Evolutionary conservation across 108 stramenopile species (phyloP).

Genomic region (Craspedostauros australis): DNA sequence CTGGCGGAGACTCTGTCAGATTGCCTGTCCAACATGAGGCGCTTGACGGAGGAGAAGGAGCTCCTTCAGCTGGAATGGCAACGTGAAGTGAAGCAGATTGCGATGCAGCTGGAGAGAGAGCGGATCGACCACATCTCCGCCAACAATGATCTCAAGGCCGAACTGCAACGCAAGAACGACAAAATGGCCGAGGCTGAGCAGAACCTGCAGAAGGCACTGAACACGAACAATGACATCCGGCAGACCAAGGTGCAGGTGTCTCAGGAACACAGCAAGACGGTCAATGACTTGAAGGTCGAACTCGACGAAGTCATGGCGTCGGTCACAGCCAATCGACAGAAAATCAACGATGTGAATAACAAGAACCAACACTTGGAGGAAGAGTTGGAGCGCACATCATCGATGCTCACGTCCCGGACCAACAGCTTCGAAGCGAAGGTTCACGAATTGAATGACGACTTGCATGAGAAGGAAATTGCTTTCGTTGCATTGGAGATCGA

Average conservation of each 20-base stretch:
- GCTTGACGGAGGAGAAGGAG: conserved; percentile 26
- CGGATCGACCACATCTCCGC: conserved; percentile 11
- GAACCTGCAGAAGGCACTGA: conserved; percentile 18
- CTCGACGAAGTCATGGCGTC: neutral
- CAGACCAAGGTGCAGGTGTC: neutral
- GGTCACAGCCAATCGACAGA: neutral
- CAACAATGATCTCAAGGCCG: conserved; percentile 13
- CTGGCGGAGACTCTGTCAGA: conserved; percentile 27
- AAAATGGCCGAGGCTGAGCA: conserved; percentile 27
- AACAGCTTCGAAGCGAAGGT: neutral
- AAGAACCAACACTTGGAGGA: neutral
- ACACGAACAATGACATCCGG: conserved; percentile 2
- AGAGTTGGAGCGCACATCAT: neutral
- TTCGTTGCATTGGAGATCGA: conserved; percentile 14
- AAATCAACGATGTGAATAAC: neutral
- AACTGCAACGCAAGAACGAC: conserved; percentile 8
- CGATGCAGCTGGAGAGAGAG: conserved; percentile 31
- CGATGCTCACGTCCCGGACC: neutral
- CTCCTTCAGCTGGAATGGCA: conserved; percentile 24
- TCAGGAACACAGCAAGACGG: neutral
- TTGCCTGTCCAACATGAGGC: conserved; percentile 28
- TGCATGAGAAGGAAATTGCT: conserved; percentile 16
- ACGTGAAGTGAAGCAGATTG: conserved; percentile 15
- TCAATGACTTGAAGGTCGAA: neutral
- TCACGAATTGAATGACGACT: conserved; percentile 3